Evolutionary conservation across 768 basidiomycete species (phyloP), one percentile per base, ranked within the genome.

Genomic region (Mycena haematopus): DNA sequence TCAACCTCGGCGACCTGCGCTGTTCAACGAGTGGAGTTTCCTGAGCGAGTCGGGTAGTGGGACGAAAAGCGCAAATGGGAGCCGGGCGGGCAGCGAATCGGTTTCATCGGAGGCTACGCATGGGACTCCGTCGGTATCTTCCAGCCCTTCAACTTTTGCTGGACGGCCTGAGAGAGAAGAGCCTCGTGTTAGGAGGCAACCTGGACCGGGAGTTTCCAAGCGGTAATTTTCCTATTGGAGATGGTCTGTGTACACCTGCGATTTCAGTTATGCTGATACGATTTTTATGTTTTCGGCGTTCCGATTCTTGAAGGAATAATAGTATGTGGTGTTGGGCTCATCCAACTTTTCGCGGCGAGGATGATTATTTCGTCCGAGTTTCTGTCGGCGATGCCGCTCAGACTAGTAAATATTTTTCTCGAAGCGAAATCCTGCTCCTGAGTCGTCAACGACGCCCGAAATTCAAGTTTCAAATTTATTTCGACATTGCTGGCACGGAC

Each of bases 41-140:
- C 42, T 60, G 6, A 36, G 49, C 15, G 19, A 24, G n/a, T 1
- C 25, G 25, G 13, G 24, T 5, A 17, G 38, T 36, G 8, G 25
- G 19, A 22, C 27, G 29, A 31, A 19, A 13, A 50, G 29, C 29
- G 19, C 36, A 36, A 40, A 38, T 3, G 36, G 35, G 24, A 51
- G 56, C 40, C 33, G 47, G 2, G 56, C 47, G 35, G 9, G 46
- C 1, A 33, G 42, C 29, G 44, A 8, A 1, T 33, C 54, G 31
- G 10, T 21, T 29, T 60, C 58, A 1, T 53, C 59, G 7, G 52
- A 60, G 3, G 46, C 25, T 3, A 60, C 52, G 36, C n/a, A 35
- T 24, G 52, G 27, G 14, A 46, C 52, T 11, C 58, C 25, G 9
- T 44, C 52, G 10, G 8, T 21, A 2, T 51, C 57, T 21, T 35